Percentiles rank a stretch among this genome's conserved stretches.
Evolutionary conservation across 2,329 filamentous ascomycete genomes (phyloP).

Genomic region (Aspergillus costaricaensis): DNA sequence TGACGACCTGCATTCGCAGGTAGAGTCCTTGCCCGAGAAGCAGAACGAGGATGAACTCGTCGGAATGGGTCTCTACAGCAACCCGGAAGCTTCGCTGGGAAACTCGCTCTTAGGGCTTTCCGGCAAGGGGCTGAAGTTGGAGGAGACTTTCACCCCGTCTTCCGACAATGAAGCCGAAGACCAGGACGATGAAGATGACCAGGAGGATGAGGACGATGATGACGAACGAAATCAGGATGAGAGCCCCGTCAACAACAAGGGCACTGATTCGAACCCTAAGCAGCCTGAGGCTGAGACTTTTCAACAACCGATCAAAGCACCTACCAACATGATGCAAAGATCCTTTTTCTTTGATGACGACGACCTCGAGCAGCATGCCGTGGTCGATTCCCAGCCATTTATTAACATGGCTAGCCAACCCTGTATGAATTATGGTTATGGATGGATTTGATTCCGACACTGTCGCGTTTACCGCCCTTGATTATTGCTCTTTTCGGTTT

Average conservation of each 20-base stretch:
- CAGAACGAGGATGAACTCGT: slow-evolving; percentile 70
- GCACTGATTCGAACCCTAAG: slow-evolving; percentile 10
- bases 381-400: slow-evolving; percentile 28
- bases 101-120: slow-evolving; percentile 59
- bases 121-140: slow-evolving; percentile 76
- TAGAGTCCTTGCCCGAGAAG: slow-evolving; percentile 53
- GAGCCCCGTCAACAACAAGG: slow-evolving; percentile 11
- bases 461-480: slow-evolving; percentile 7
- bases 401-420: slow-evolving; percentile 29
- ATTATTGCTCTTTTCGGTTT: slow-evolving; percentile 15
- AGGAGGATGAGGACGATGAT: slow-evolving; percentile 40
- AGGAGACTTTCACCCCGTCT: slow-evolving; percentile 73
- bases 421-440: slow-evolving; percentile 39
- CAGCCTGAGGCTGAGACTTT: slow-evolving; percentile 15
- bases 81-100: slow-evolving; percentile 62
- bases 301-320: slow-evolving; percentile 27
- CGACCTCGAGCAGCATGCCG: slow-evolving; percentile 26
- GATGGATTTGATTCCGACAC: slow-evolving; percentile 30
- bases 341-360: slow-evolving; percentile 40
- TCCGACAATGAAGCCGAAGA: slow-evolving; percentile 58
- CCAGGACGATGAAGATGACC: slow-evolving; percentile 60
- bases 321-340: slow-evolving; percentile 31
- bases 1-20: slow-evolving; percentile 23
- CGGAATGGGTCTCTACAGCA: slow-evolving; percentile 81
- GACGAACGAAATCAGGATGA: slow-evolving; percentile 17